These are phyloP conservation scores for Geoglossum cookeanum DNA, from an alignment of 2,329 filamentous ascomycete species.

Conservation along the genomic window DNA sequence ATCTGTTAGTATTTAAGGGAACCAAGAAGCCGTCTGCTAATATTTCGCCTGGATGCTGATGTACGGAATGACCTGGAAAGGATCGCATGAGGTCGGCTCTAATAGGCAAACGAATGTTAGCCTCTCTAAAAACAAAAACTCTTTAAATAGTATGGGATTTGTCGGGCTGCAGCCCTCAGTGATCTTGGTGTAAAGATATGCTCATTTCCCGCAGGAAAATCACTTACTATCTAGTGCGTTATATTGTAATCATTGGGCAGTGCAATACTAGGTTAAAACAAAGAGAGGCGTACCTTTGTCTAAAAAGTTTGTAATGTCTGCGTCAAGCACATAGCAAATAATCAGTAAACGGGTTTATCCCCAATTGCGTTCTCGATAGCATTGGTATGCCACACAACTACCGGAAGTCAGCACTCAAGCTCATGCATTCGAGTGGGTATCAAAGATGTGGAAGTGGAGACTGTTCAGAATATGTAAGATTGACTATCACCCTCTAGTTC, in stretches of 20 bases:
- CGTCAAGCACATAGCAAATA: neutral
- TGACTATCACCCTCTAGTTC: constrained; percentile 35
- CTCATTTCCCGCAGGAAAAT: constrained; percentile 36
- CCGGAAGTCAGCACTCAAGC: neutral
- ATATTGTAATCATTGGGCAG: constrained; percentile 45
- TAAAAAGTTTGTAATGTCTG: neutral
- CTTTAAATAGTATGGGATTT: too few species aligned
- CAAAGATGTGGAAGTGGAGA: neutral
- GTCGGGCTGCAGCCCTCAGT: constrained; percentile 31
- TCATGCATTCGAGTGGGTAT: neutral
- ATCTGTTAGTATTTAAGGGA: too few species aligned
- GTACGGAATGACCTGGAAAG: too few species aligned
- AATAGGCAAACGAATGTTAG: neutral
- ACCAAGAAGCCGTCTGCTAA: too few species aligned
- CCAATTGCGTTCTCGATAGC: neutral
- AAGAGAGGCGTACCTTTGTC: neutral
- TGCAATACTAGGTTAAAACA: neutral
- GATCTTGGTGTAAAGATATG: constrained; percentile 46
- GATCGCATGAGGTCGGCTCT: too few species aligned
- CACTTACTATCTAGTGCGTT: constrained; percentile 52
- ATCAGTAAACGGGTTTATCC: neutral
- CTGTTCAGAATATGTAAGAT: constrained; percentile 96
- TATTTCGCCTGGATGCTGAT: too few species aligned
- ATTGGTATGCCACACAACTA: neutral
- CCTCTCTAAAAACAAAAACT: neutral